A percentile compares a stretch with the other conserved stretches of the same genome.
These are phyloP conservation scores for Fagopyrum homotropicum DNA, from an alignment of 148 eudicot genomes.

Conservation along the genomic window DNA sequence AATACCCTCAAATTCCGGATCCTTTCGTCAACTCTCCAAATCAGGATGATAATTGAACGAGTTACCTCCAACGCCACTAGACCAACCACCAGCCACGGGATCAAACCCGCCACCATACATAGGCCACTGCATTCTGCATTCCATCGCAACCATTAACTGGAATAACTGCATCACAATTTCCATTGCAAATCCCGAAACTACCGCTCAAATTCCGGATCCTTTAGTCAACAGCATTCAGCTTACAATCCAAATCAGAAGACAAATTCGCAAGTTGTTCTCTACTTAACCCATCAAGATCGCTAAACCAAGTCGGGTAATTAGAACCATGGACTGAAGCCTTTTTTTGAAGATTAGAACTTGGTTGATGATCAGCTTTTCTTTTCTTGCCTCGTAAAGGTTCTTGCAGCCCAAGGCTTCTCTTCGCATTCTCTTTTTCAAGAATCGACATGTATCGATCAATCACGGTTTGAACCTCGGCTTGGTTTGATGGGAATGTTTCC, in stretches of 20 bases:
- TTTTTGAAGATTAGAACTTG: neutral
- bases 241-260: neutral
- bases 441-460: neutral
- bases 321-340: too few relatives aligned
- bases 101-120: too few relatives aligned
- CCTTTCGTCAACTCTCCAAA: too few relatives aligned
- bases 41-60: too few relatives aligned
- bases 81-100: too few relatives aligned
- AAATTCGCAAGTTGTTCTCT: neutral
- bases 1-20: too few relatives aligned
- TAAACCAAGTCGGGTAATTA: neutral
- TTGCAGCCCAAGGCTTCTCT: neutral
- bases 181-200: neutral
- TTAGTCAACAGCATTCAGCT: neutral
- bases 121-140: too few relatives aligned
- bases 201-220: neutral
- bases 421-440: neutral
- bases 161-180: neutral
- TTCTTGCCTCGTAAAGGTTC: neutral
- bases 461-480: neutral
- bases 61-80: too few relatives aligned
- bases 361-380: neutral
- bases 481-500: neutral
- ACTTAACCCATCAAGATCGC: neutral
- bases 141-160: neutral